These are phyloP conservation scores for Xylaria sp. DNA, from an alignment of 2,329 filamentous ascomycete genomes.

Conservation along the genomic window DNA sequence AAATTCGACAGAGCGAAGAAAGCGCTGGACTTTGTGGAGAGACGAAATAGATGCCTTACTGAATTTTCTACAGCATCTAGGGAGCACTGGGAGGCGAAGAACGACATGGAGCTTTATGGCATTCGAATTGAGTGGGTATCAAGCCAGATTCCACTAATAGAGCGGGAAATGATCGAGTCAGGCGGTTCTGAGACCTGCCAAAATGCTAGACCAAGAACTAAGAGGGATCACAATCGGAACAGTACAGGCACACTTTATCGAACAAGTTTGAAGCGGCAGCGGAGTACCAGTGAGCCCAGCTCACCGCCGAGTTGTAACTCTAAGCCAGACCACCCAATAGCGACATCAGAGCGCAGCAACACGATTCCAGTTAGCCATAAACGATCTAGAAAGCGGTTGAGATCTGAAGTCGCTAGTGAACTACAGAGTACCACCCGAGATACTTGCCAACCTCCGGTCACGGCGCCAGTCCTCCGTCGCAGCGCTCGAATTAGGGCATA, in stretches of 20 bases:
- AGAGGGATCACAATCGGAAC: not conserved
- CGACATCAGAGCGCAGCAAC: no score
- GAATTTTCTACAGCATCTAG: not conserved
- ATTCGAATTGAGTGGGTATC: conserved; percentile 11
- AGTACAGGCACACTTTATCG: not conserved
- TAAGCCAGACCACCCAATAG: conserved; percentile 52
- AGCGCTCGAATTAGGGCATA: no score
- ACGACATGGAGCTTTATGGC: not conserved
- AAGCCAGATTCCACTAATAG: conserved; percentile 19
- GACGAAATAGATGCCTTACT: not conserved
- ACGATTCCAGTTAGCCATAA: no score
- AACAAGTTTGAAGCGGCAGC: not conserved
- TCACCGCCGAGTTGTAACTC: conserved; percentile 51
- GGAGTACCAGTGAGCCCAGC: not conserved
- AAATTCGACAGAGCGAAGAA: not conserved
- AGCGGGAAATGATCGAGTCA: conserved; percentile 12
- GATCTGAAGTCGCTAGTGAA: no score
- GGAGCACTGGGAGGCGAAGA: not conserved
- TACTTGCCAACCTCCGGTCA: no score
- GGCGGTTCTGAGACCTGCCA: not conserved
- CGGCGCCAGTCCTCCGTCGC: no score
- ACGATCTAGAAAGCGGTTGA: no score
- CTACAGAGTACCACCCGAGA: no score
- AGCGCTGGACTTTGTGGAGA: not conserved
- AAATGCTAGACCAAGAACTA: not conserved